A percentile compares a stretch with the other conserved stretches of the same genome.
Evolutionary conservation across 2,329 filamentous ascomycete species (phyloP).

Genomic region (Juglanconis juglandina): DNA sequence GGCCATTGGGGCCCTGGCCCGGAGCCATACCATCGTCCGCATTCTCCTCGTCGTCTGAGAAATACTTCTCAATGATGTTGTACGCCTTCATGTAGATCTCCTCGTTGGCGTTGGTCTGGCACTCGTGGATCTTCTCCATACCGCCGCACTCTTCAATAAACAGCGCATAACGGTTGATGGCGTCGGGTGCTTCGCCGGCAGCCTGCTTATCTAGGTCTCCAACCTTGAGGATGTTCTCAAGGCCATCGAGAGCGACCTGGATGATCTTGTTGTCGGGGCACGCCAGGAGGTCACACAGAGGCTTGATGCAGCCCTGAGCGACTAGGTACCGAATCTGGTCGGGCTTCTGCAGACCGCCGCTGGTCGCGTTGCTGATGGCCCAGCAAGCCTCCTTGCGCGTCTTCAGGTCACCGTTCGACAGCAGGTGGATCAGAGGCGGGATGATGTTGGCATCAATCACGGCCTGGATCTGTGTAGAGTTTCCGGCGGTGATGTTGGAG

Average conservation of each 20-base stretch:
- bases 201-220: slow-evolving; percentile 97
- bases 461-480: slow-evolving; percentile 94
- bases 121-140: slow-evolving; percentile 99
- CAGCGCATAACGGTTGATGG: slow-evolving; percentile 93
- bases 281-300: slow-evolving; percentile 86
- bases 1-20: slow-evolving; percentile 63
- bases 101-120: slow-evolving; percentile 99
- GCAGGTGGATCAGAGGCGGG: slow-evolving; percentile 88
- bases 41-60: slow-evolving; percentile 96
- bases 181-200: slow-evolving; percentile 67
- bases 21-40: slow-evolving; percentile 78
- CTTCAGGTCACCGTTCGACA: slow-evolving; percentile 97
- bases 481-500: slow-evolving; percentile 96
- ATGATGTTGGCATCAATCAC: slow-evolving; percentile 98
- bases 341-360: slow-evolving; percentile 94
- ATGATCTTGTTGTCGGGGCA: slow-evolving; percentile 99
- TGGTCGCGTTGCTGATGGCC: slow-evolving; percentile 98
- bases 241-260: slow-evolving; percentile 92
- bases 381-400: slow-evolving; percentile 99
- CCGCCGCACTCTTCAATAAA: slow-evolving; percentile 98
- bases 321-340: slow-evolving; percentile 98
- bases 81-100: slow-evolving; percentile 99
- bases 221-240: slow-evolving; percentile 99
- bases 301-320: slow-evolving; percentile 91
- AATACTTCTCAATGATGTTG: slow-evolving; percentile 99